Base-by-base conservation (phyloP, 176 grass and related monocot genomes). In the Oropetium thomaeum region DNA sequence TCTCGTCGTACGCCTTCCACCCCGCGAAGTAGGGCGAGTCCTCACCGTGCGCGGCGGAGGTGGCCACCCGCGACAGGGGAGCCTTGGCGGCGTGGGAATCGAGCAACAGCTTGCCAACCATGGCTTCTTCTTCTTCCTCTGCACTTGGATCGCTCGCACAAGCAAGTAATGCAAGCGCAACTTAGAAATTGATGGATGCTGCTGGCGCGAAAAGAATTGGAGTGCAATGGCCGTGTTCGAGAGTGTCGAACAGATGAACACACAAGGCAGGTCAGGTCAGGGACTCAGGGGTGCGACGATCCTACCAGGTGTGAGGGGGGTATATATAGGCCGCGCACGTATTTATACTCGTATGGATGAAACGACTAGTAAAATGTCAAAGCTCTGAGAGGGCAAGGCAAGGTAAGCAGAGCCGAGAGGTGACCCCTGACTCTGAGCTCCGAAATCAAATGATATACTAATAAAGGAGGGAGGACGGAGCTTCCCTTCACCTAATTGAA, bases 1-100 rank as follows among this genome's bases (percentile, higher is more conserved):
- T 58, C 27, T 87, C 81, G 59, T 96, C 89, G 66, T 90, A 96
- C 70, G 89, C 89, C 72, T 79, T 96, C 93, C 89, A 96, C 11
- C 93, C 93, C 7, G 89, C 93, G 53, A 96, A 96, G 89, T 96
- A 96, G 1, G 93, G 89, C 0, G 93, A 96, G 65, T 96, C 93
- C 85, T 96, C 93, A 38, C 89, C 89, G 65, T 96, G 93, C 33
- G 79, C 54, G 11, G 49, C 29, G 8, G 93, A 90, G 16, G 81
- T 88, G 9, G 93, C 93, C 31, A 92, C 85, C 19, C 65, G 48
- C 0, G 93, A 96, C 62, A 92, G 73, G 4, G 81, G 39, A 47
- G 79, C 40, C 22, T 61, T 49, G 32, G 10, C 74, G 8, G 62
- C 5, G 37, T 11, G 19, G 4, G 62, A 42, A 23, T 65, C 81